These are phyloP conservation scores for Cryptococcus sp. DNA, from an alignment of 1,284 basidiomycete species.

Conservation along the genomic window DNA sequence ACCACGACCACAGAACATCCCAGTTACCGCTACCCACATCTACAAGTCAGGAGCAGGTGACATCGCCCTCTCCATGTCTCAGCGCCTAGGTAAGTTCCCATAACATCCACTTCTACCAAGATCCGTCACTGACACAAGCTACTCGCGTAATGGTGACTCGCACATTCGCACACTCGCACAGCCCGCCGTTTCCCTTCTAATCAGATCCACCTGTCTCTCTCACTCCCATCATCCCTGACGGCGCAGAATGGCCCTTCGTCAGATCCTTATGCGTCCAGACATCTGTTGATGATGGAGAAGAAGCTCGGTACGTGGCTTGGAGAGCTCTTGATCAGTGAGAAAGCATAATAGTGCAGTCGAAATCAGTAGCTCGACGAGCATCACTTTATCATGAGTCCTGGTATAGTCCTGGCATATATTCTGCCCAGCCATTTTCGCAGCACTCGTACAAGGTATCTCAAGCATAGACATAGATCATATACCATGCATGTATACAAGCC, in stretches of 20 bases:
- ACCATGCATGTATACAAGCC: no score
- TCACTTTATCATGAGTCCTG: background rate
- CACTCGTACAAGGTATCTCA: no score
- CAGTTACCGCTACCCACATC: slow-evolving; percentile 64
- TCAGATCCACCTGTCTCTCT: slow-evolving; percentile 50
- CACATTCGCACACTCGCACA: slow-evolving; percentile 14
- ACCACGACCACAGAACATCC: slow-evolving; percentile 42
- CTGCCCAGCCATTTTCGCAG: no score
- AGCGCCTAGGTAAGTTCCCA: slow-evolving; percentile 67
- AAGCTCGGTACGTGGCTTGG: slow-evolving; percentile 40
- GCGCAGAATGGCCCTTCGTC: slow-evolving; percentile 32
- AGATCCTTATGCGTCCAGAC: slow-evolving; percentile 44
- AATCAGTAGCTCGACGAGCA: no score
- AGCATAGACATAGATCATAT: no score
- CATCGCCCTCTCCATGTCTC: slow-evolving; percentile 69
- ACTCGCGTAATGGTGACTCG: no score
- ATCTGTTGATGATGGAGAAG: slow-evolving; percentile 49
- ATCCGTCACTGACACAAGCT: no score
- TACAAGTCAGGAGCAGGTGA: slow-evolving; percentile 68
- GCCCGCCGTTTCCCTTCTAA: slow-evolving; percentile 44
- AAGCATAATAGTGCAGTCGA: no score
- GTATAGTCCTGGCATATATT: background rate
- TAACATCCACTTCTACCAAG: background rate
- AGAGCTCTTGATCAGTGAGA: slow-evolving; percentile 24
- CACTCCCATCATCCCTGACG: slow-evolving; percentile 37